Evolutionary conservation across 169 alveolate species (phyloP).

Genomic region (Ichthyophthirius multifiliis): DNA sequence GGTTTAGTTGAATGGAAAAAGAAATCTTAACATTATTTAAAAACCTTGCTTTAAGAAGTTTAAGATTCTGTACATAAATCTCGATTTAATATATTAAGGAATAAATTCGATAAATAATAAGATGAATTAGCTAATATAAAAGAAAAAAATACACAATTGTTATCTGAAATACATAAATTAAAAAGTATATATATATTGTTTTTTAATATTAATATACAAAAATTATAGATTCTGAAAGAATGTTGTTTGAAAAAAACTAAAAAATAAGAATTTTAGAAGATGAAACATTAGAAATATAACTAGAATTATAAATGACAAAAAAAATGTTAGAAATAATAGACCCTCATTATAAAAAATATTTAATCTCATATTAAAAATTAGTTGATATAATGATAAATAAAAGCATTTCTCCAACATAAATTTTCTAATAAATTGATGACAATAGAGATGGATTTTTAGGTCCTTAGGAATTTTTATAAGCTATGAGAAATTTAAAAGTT

Average conservation of each 20-base stretch:
- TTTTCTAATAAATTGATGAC: conserved; percentile 21
- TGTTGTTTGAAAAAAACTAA: conserved; percentile 17
- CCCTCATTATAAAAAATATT: conserved; percentile 15
- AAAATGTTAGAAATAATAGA: conserved; percentile 25
- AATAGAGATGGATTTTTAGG: conserved; percentile 21
- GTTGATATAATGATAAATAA: conserved; percentile 1
- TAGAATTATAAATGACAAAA: conserved; percentile 34
- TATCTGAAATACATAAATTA: background rate
- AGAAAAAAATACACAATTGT: background rate
- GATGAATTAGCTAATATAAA: conserved; percentile 15
- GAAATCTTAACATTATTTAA: conserved; percentile 40
- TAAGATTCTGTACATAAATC: conserved; percentile 48
- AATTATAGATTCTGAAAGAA: conserved; percentile 23
- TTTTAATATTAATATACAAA: too few relatives aligned
- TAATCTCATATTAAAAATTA: background rate
- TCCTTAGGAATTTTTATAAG: conserved; percentile 11
- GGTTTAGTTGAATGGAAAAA: conserved; percentile 55
- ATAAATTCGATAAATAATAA: conserved; percentile 6
- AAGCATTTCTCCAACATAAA: conserved; percentile 23
- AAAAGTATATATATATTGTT: background rate
- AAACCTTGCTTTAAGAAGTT: conserved; percentile 47
- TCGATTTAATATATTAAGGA: conserved; percentile 26
- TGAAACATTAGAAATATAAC: conserved; percentile 32
- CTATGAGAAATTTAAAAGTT: conserved; percentile 18
- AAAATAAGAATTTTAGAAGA: conserved; percentile 24